A percentile compares a stretch with the other conserved stretches of the same genome.
phyloP scores from a whole-genome alignment of 345 rosid genomes.

The Salix purpurea region DNA sequence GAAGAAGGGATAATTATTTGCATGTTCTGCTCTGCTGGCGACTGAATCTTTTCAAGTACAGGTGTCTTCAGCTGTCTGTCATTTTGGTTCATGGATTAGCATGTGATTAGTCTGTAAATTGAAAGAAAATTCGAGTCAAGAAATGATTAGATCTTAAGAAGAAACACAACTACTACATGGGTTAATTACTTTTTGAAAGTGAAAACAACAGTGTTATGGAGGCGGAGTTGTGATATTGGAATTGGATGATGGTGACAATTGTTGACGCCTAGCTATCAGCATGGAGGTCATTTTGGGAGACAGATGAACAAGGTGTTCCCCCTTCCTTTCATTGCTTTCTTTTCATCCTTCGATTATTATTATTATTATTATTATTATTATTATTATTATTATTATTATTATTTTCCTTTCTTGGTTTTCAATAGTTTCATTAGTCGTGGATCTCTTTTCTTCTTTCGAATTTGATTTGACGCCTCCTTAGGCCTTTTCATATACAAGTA shows the following conservation, averaged over 20 bases:
- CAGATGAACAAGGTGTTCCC: conserved; percentile 33
- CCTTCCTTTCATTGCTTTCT: conserved; percentile 8
- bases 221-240: neutral
- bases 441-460: conserved; percentile 11
- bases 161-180: neutral
- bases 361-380: neutral
- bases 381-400: neutral
- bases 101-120: conserved; percentile 44
- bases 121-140: conserved; percentile 1
- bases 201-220: conserved; percentile 1
- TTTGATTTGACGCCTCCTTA: conserved; percentile 10
- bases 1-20: conserved; percentile 44
- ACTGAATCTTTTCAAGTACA: conserved; percentile 31
- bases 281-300: conserved; percentile 35
- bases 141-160: conserved; percentile 21
- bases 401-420: neutral
- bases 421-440: conserved; percentile 11
- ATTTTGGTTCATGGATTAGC: conserved; percentile 24
- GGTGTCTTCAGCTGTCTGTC: conserved; percentile 41
- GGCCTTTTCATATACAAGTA: neutral
- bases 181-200: neutral
- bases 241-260: conserved; percentile 15
- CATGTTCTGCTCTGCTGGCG: neutral
- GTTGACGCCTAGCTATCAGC: conserved; percentile 15
- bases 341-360: neutral